Evolutionary conservation across 495 filamentous ascomycete genomes (phyloP).

Genomic region (Niebla homalea): DNA sequence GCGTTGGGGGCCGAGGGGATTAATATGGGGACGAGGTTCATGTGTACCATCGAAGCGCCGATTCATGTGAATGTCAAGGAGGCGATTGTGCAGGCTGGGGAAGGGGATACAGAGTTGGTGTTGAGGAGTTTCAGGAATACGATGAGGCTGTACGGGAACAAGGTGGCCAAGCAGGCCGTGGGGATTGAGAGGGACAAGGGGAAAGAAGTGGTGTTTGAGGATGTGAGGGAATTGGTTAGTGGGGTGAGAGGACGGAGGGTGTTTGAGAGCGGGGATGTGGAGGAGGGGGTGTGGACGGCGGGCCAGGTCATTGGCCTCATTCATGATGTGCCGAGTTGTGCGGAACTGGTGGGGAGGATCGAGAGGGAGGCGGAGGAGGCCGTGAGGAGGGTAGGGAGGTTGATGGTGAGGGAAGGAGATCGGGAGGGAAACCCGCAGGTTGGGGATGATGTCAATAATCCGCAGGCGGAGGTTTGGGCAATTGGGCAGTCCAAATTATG

Average conservation of each 20-base stretch:
- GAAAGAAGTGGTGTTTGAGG: slow-evolving; percentile 75
- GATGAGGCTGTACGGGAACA: slow-evolving; percentile 74
- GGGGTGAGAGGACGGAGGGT: slow-evolving; percentile 86
- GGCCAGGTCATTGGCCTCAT: slow-evolving; percentile 60
- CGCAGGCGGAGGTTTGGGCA: slow-evolving; percentile 26
- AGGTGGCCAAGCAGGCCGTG: slow-evolving; percentile 65
- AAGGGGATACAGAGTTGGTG: slow-evolving; percentile 83
- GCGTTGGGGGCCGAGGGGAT: slow-evolving; percentile 85
- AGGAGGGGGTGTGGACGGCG: slow-evolving; percentile 77
- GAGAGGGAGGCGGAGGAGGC: slow-evolving; percentile 49
- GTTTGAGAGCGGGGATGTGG: slow-evolving; percentile 80
- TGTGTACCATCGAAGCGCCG: slow-evolving; percentile 55
- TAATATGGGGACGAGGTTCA: slow-evolving; percentile 84
- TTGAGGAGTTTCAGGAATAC: slow-evolving; percentile 91
- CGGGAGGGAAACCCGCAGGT: not conserved
- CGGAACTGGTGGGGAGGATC: slow-evolving; percentile 42
- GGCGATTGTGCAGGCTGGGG: slow-evolving; percentile 74
- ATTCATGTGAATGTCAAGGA: slow-evolving; percentile 91
- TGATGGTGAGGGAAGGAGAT: not conserved
- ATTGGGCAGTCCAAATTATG: slow-evolving; percentile 20
- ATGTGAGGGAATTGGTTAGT: slow-evolving; percentile 80
- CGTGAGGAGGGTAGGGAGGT: not conserved
- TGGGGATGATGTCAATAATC: slow-evolving; percentile 20
- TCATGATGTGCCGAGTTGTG: slow-evolving; percentile 55
- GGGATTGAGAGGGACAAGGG: slow-evolving; percentile 70